These are phyloP conservation scores for Circinella minor DNA, from an alignment of 371 early-diverging fungal genomes.

Conservation along the genomic window DNA sequence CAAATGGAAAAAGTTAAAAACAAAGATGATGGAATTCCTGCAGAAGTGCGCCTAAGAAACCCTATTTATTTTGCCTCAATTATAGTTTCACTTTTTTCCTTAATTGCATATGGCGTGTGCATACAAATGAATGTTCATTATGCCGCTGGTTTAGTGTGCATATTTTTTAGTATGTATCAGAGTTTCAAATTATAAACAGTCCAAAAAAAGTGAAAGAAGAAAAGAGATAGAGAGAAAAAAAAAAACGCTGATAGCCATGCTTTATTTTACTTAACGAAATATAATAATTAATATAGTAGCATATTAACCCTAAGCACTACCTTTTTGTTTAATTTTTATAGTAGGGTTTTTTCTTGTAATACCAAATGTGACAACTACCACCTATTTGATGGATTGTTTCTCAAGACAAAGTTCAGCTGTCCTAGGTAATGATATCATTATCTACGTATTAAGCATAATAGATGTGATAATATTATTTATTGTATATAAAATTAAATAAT, in stretches of 20 bases:
- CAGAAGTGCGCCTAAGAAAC: slow-evolving; percentile 47
- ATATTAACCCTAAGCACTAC: too few relatives aligned
- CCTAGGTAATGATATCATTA: slow-evolving; percentile 32
- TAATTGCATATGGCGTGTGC: slow-evolving; percentile 48
- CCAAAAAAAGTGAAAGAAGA: too few relatives aligned
- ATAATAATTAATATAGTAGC: background rate
- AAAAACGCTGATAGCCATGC: too few relatives aligned
- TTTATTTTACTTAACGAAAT: too few relatives aligned
- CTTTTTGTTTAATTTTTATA: too few relatives aligned
- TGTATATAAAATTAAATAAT: too few relatives aligned
- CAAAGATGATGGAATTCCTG: slow-evolving; percentile 22
- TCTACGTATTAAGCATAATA: too few relatives aligned
- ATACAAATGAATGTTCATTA: slow-evolving; percentile 43
- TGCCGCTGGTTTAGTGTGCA: slow-evolving; percentile 41
- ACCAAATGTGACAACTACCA: slow-evolving; percentile 36
- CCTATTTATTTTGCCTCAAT: slow-evolving; percentile 23
- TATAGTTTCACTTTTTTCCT: slow-evolving; percentile 21
- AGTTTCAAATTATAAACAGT: too few relatives aligned
- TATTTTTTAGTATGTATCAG: slow-evolving; percentile 40
- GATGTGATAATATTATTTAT: too few relatives aligned
- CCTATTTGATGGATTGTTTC: slow-evolving; percentile 53
- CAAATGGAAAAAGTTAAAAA: slow-evolving; percentile 25
- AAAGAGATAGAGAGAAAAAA: too few relatives aligned
- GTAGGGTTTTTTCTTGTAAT: slow-evolving; percentile 38
- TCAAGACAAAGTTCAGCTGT: slow-evolving; percentile 42